These are phyloP conservation scores for Fusarium siculi DNA, from an alignment of 2,329 filamentous ascomycete genomes.

Conservation along the genomic window DNA sequence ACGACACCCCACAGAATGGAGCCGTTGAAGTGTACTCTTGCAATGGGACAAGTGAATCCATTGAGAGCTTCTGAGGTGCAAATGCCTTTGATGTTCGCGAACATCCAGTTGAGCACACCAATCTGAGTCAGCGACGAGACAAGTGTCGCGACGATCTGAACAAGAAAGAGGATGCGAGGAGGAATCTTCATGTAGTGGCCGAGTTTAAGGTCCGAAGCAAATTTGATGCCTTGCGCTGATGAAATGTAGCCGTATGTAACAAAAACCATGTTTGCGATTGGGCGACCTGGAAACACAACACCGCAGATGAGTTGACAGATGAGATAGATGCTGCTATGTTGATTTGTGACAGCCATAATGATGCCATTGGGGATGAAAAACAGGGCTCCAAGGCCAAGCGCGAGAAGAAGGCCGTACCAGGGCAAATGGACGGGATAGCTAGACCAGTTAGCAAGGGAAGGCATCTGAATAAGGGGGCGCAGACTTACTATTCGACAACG, in stretches of 20 bases:
- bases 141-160: constrained; percentile 80
- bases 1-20: constrained; percentile 92
- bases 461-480: background rate
- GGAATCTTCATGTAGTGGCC: constrained; percentile 91
- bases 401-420: constrained; percentile 86
- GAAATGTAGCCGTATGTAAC: constrained; percentile 93
- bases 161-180: constrained; percentile 79
- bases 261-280: constrained; percentile 93
- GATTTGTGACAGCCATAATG: constrained; percentile 92
- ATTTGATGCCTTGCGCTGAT: constrained; percentile 89
- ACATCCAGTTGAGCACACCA: constrained; percentile 90
- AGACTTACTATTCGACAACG: constrained; percentile 80
- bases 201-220: constrained; percentile 86
- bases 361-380: constrained; percentile 93
- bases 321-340: constrained; percentile 86
- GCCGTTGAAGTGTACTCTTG: constrained; percentile 89
- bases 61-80: constrained; percentile 85
- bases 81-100: constrained; percentile 77
- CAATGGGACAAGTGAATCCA: constrained; percentile 88
- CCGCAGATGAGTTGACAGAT: constrained; percentile 89
- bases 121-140: constrained; percentile 86
- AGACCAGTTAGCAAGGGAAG: constrained; percentile 18
- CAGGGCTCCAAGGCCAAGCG: constrained; percentile 79
- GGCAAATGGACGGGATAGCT: constrained; percentile 84
- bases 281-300: constrained; percentile 82